These are phyloP conservation scores for Mortierella antarctica DNA, from an alignment of 192 early-diverging fungal genomes.

Conservation along the genomic window DNA sequence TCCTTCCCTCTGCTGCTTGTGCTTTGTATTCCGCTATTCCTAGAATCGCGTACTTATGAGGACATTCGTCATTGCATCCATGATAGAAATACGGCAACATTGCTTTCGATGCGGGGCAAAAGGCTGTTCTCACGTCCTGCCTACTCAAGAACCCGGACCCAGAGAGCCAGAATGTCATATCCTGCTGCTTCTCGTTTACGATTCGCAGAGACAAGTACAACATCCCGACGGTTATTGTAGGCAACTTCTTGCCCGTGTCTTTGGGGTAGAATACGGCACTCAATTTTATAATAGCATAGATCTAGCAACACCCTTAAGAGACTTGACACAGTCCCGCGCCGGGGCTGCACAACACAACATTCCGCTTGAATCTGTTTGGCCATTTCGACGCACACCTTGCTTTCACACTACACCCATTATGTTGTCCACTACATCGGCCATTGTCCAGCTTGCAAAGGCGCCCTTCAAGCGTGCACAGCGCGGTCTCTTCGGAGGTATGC, in stretches of 20 bases:
- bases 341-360: no score
- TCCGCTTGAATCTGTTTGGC: not conserved
- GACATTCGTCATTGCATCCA: not conserved
- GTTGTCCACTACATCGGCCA: slow-evolving; percentile 50
- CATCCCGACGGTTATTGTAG: slow-evolving; percentile 63
- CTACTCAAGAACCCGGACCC: slow-evolving; percentile 74
- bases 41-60: not conserved
- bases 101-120: slow-evolving; percentile 96
- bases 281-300: not conserved
- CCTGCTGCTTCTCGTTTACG: slow-evolving; percentile 96
- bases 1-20: not conserved
- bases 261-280: not conserved
- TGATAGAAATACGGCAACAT: slow-evolving; percentile 93
- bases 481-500: slow-evolving; percentile 64
- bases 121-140: slow-evolving; percentile 95
- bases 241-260: slow-evolving; percentile 47
- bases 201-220: slow-evolving; percentile 95
- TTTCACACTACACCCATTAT: slow-evolving; percentile 7
- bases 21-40: not conserved
- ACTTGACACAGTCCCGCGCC: no score
- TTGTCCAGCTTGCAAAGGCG: slow-evolving; percentile 56
- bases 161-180: slow-evolving; percentile 63
- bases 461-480: slow-evolving; percentile 68
- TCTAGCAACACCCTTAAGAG: no score
- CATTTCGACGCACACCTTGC: not conserved